Evolutionary conservation across 2,329 filamentous ascomycete genomes (phyloP), one percentile per base, ranked within the genome.

Genomic region (Oidium heveae): DNA sequence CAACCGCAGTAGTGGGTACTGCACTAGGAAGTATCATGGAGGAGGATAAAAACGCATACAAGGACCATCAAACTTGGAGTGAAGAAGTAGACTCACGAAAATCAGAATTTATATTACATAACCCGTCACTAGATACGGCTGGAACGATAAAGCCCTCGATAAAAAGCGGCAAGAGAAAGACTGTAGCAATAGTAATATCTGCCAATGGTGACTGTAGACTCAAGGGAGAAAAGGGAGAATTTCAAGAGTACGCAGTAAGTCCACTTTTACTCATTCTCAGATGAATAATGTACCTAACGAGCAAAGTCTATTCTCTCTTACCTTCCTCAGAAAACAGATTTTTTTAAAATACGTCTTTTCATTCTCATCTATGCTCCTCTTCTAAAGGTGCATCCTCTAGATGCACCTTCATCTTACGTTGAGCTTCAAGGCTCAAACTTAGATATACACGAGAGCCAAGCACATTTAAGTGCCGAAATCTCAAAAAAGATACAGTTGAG

Each of bases 61-160:
- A 79, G 59, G 89, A 95, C 66, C 86, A 91, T 68, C 84, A 86
- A 65, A 80, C 86, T 54, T 95, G 89, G 89, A 87, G 83, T 15
- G 87, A 95, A 66, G 88, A 95, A 69, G 85, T 82, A 22, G 82
- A 85, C 61, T 75, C 82, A 52, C 78, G 82, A 63, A 70, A 70
- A 60, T 70, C 73, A 55, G 60, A 69, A 68, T 55, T 68, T 62
- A 55, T 66, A 66, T 53, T 66, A 64, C 56, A 37, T 37, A 15
- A 22, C n/a, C 46, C 58, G 6, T 51, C 55, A 24, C 54, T 9
- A 41, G 15, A 41, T 16, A 16, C n/a, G 7, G 15, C 37, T 16
- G 37, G 37, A 41, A 41, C n/a, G 2, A 16, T 18, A 16, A 41
- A 16, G n/a, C 37, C 37, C 15, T 18, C 15, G 15, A 41, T 13